These are phyloP conservation scores for Fragosphaeria purpurea DNA, from an alignment of 2,329 filamentous ascomycete genomes.

Conservation along the genomic window DNA sequence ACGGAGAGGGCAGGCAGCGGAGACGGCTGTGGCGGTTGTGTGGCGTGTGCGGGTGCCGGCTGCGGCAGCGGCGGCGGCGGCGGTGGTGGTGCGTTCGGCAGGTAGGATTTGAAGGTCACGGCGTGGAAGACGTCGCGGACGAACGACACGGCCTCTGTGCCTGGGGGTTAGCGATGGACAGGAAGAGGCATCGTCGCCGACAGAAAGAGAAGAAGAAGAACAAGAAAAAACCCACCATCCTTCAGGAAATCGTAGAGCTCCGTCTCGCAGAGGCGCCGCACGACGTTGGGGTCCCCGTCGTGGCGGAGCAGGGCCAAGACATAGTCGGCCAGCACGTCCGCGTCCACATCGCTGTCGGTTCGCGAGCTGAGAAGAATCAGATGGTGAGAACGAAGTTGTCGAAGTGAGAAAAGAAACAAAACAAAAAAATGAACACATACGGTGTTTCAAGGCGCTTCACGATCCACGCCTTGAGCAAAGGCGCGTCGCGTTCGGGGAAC, in stretches of 20 bases:
- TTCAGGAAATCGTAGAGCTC: constrained; percentile 68
- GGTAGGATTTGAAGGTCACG: constrained; percentile 51
- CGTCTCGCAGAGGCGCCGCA: constrained; percentile 57
- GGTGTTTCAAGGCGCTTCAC: constrained; percentile 67
- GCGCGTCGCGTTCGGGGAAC: constrained; percentile 51
- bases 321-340: constrained; percentile 74
- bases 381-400: constrained; percentile 1
- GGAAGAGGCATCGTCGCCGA: too few relatives aligned
- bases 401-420: constrained; percentile 1
- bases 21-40: constrained; percentile 7
- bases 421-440: constrained; percentile 33
- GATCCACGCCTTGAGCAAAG: constrained; percentile 64
- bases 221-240: constrained; percentile 39
- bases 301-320: constrained; percentile 67
- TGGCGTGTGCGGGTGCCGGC: constrained; percentile 9
- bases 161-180: background rate
- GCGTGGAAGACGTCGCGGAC: constrained; percentile 62
- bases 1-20: background rate
- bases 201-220: background rate
- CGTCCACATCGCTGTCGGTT: constrained; percentile 70
- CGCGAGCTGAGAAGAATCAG: constrained; percentile 47
- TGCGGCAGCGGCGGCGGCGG: constrained; percentile 17
- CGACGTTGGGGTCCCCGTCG: constrained; percentile 53
- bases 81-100: constrained; percentile 35
- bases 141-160: constrained; percentile 47